Percentiles rank a stretch among this genome's conserved stretches.
These are phyloP conservation scores for Sophora flavescens DNA, from an alignment of 306 rosid species.

Conservation along the genomic window DNA sequence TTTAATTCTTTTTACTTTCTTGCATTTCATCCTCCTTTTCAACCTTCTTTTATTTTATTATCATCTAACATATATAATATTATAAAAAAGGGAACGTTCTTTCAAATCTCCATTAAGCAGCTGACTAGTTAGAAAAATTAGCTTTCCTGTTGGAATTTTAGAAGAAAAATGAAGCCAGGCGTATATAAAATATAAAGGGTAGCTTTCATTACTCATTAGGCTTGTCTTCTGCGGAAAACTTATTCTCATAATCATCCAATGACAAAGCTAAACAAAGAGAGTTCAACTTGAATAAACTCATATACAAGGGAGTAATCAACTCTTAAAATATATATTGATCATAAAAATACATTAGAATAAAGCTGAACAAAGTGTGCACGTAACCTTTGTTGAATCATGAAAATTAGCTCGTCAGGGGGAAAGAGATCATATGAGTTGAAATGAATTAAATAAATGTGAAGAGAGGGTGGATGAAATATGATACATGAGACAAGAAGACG, in stretches of 20 bases:
- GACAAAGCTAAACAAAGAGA: conserved; percentile 22
- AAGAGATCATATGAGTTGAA: neutral
- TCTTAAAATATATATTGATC: neutral
- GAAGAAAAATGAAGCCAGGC: neutral
- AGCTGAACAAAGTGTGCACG: conserved; percentile 36
- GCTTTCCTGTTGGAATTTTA: conserved; percentile 40
- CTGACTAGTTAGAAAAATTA: conserved; percentile 17
- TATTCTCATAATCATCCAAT: conserved; percentile 39
- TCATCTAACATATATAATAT: neutral
- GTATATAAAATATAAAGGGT: conserved; percentile 27
- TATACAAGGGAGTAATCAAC: neutral
- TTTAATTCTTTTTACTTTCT: conserved; percentile 16
- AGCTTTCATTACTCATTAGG: conserved; percentile 39
- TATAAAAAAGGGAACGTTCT: neutral
- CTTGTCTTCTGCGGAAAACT: conserved; percentile 39
- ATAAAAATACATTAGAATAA: conserved; percentile 10
- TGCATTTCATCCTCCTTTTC: neutral
- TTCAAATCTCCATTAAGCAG: neutral
- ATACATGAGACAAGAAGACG: neutral
- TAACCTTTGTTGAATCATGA: neutral
- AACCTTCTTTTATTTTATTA: neutral
- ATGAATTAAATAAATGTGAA: neutral
- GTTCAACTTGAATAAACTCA: conserved; percentile 1
- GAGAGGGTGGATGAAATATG: neutral
- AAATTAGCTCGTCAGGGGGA: conserved; percentile 14